These are phyloP conservation scores for Penicillium sp. DNA, from an alignment of 2,329 filamentous ascomycete genomes.

Conservation along the genomic window DNA sequence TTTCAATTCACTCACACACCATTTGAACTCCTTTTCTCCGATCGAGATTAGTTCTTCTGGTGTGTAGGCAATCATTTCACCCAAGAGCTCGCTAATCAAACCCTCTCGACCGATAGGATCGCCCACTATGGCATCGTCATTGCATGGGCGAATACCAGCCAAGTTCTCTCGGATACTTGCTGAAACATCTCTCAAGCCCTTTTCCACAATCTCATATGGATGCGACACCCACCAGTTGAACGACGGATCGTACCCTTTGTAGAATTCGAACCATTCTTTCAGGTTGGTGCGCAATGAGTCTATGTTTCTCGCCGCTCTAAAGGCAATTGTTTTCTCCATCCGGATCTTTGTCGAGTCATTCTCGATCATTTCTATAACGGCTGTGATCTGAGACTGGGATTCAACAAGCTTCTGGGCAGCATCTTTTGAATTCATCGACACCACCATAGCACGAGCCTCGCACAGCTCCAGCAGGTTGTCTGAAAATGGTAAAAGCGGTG, in stretches of 20 bases:
- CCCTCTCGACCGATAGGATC: conserved; percentile 56
- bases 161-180: conserved; percentile 43
- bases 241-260: not conserved
- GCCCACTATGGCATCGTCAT: conserved; percentile 54
- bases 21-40: conserved; percentile 42
- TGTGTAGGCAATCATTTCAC: conserved; percentile 59
- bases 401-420: not conserved
- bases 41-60: conserved; percentile 16
- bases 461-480: not conserved
- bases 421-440: not conserved
- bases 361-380: not conserved
- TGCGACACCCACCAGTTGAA: not conserved
- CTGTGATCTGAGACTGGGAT: not conserved
- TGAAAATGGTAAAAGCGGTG: not conserved
- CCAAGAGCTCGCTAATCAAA: conserved; percentile 52
- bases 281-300: not conserved
- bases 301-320: not conserved
- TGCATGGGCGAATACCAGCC: conserved; percentile 45
- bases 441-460: not conserved
- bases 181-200: conserved; percentile 21
- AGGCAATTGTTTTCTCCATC: not conserved
- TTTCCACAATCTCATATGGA: not conserved
- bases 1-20: conserved; percentile 58
- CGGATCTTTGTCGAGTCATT: not conserved
- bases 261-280: not conserved